These are phyloP conservation scores for Thalassiosira livingstoniorum DNA, from an alignment of 352 stramenopile genomes.

Conservation along the genomic window DNA sequence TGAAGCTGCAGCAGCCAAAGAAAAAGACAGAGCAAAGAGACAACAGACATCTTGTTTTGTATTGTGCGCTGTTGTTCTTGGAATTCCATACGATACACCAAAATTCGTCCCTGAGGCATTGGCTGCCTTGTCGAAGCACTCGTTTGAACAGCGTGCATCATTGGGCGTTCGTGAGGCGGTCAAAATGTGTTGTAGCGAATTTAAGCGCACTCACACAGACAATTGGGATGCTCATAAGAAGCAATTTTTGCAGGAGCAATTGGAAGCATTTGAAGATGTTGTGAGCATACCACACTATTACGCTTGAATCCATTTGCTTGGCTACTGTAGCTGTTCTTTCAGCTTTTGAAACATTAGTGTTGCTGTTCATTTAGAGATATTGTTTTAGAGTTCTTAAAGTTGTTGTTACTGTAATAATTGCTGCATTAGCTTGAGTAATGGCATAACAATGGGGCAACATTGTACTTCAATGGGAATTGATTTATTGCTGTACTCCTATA, in stretches of 20 bases:
- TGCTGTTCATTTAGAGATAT: too few species aligned
- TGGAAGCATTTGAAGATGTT: slow-evolving; percentile 84
- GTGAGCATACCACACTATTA: slow-evolving; percentile 86
- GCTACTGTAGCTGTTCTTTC: too few species aligned
- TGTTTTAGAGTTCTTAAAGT: too few species aligned
- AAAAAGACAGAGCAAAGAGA: slow-evolving; percentile 71
- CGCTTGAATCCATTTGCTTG: too few species aligned
- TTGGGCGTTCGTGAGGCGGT: slow-evolving; percentile 82
- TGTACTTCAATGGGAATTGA: too few species aligned
- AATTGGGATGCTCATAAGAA: slow-evolving; percentile 83
- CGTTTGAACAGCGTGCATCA: slow-evolving; percentile 80
- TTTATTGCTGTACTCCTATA: too few species aligned
- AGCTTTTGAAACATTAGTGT: too few species aligned
- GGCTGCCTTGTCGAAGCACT: slow-evolving; percentile 84
- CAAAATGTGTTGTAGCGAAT: slow-evolving; percentile 84
- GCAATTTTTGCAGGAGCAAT: slow-evolving; percentile 81
- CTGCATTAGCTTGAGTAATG: too few species aligned
- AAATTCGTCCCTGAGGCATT: slow-evolving; percentile 77
- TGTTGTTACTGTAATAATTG: too few species aligned
- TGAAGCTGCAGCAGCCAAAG: slow-evolving; percentile 53
- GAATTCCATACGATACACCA: slow-evolving; percentile 83
- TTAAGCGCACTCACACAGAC: slow-evolving; percentile 85
- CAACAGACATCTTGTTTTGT: slow-evolving; percentile 84
- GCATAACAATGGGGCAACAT: too few species aligned
- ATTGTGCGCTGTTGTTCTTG: slow-evolving; percentile 76